Percentiles rank a stretch among this genome's conserved stretches.
Conservation (phyloP, 1,139 yeast species). For the Hansenula anomala region DNA sequence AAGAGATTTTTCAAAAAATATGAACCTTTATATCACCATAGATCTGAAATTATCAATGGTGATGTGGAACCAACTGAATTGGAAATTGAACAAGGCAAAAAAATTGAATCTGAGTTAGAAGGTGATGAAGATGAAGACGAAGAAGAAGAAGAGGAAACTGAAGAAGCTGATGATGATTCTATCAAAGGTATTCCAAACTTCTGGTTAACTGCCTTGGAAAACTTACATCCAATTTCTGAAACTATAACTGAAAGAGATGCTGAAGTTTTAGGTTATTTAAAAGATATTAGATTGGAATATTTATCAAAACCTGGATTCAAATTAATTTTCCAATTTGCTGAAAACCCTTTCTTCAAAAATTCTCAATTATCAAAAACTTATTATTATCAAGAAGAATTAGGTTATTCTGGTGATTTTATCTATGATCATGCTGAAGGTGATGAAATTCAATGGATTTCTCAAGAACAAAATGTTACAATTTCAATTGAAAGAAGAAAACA, state of each 20-base stretch:
- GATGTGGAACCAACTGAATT: slow-evolving; percentile 69
- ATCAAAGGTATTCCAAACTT: slow-evolving; percentile 83
- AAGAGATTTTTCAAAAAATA: slow-evolving; percentile 71
- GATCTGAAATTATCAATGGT: slow-evolving; percentile 73
- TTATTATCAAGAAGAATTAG: slow-evolving; percentile 90
- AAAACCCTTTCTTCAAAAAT: slow-evolving; percentile 78
- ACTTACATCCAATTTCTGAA: slow-evolving; percentile 76
- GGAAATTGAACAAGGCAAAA: slow-evolving; percentile 75
- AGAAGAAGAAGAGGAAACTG: slow-evolving; percentile 43
- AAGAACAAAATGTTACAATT: slow-evolving; percentile 80
- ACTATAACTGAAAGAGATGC: slow-evolving; percentile 88
- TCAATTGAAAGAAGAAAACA: slow-evolving; percentile 92
- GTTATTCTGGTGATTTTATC: slow-evolving; percentile 92
- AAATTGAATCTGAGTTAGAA: slow-evolving; percentile 43
- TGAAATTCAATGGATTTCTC: slow-evolving; percentile 77
- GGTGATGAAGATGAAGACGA: slow-evolving; percentile 36
- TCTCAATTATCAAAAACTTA: slow-evolving; percentile 74
- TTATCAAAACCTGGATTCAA: slow-evolving; percentile 83
- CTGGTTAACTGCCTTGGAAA: slow-evolving; percentile 95
- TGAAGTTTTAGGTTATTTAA: slow-evolving; percentile 67
- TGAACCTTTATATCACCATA: slow-evolving; percentile 70
- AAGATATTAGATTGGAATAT: slow-evolving; percentile 77
- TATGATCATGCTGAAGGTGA: slow-evolving; percentile 96
- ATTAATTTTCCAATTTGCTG: slow-evolving; percentile 73
- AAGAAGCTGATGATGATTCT: slow-evolving; percentile 40